phyloP scores from a whole-genome alignment of 192 early-diverging fungal genomes.

The Coemansia sp. region DNA sequence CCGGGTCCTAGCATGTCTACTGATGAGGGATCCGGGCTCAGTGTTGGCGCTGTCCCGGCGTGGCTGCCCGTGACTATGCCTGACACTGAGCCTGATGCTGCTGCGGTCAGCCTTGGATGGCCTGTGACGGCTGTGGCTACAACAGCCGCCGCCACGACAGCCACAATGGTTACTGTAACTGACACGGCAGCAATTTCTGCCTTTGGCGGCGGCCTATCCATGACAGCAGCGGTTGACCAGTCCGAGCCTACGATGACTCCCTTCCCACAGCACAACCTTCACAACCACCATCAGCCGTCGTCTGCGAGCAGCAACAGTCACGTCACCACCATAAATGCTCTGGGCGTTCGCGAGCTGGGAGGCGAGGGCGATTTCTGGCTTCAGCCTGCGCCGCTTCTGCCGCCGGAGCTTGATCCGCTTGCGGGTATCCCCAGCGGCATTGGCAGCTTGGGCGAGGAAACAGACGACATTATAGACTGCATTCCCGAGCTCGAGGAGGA shows the following conservation, averaged over 20 bases:
- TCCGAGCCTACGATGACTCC: conserved; percentile 10
- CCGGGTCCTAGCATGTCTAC: conserved; percentile 43
- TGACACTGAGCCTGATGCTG: conserved; percentile 14
- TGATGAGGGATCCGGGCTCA: conserved; percentile 31
- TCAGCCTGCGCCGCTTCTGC: conserved; percentile 39
- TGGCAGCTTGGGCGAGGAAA: conserved; percentile 46
- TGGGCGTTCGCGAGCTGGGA: conserved; percentile 46
- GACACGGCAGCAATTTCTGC: not conserved
- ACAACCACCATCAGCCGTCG: not conserved
- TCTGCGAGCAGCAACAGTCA: not conserved
- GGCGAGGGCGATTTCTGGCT: conserved; percentile 42
- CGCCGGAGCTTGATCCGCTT: conserved; percentile 39
- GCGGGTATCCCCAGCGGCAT: conserved; percentile 18
- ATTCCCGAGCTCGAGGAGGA: conserved; percentile 73
- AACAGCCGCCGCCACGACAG: conserved; percentile 7
- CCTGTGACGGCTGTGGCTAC: conserved; percentile 22
- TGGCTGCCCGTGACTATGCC: conserved; percentile 32
- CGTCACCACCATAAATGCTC: conserved; percentile 43
- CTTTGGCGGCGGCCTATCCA: not conserved
- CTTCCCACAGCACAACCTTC: conserved; percentile 3
- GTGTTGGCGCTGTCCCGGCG: conserved; percentile 34
- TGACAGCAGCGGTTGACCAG: not conserved
- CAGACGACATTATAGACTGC: conserved; percentile 34
- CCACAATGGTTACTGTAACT: not conserved
- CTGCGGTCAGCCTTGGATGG: conserved; percentile 39